These are phyloP conservation scores for Xylaria venustula DNA, from an alignment of 495 filamentous ascomycete species.

Conservation along the genomic window DNA sequence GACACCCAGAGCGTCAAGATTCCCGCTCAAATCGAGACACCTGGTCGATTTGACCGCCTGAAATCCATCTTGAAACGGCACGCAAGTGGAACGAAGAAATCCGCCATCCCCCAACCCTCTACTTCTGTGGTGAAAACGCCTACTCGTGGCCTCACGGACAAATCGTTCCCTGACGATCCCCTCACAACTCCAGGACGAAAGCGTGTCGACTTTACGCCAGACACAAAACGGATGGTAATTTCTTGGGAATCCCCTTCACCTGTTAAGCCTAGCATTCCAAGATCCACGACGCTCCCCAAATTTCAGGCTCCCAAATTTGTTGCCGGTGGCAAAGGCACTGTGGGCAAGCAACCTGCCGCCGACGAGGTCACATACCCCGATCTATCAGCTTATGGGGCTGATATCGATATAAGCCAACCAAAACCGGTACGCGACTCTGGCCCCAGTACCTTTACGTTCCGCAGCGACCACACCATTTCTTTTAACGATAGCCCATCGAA, in stretches of 20 bases:
- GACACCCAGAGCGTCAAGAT: slow-evolving; percentile 9
- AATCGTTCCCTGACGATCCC: slow-evolving; percentile 43
- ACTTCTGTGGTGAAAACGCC: slow-evolving; percentile 41
- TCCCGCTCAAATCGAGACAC: slow-evolving; percentile 32
- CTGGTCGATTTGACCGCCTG: slow-evolving; percentile 47
- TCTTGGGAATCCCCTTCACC: slow-evolving; percentile 47
- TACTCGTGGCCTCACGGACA: slow-evolving; percentile 36
- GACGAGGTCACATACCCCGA: slow-evolving; percentile 45
- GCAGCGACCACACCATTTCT: slow-evolving; percentile 55
- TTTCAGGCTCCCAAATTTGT: slow-evolving; percentile 18
- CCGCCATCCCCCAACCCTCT: slow-evolving; percentile 35
- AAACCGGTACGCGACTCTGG: slow-evolving; percentile 29
- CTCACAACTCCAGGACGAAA: slow-evolving; percentile 48
- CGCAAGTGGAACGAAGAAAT: slow-evolving; percentile 37
- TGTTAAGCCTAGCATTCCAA: slow-evolving; percentile 45
- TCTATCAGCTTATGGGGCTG: slow-evolving; percentile 37
- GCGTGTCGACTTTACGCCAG: slow-evolving; percentile 48
- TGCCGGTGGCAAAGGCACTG: slow-evolving; percentile 15
- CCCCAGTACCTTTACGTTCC: slow-evolving; percentile 60
- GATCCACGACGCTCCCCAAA: slow-evolving; percentile 33
- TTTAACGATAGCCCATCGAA: slow-evolving; percentile 43
- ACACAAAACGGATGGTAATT: slow-evolving; percentile 35
- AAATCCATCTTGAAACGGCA: slow-evolving; percentile 50
- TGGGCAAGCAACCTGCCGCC: slow-evolving; percentile 11
- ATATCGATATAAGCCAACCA: slow-evolving; percentile 24